Evolutionary conservation across 805 yeast species (phyloP).

Genomic region (Suhomyces faveliae): DNA sequence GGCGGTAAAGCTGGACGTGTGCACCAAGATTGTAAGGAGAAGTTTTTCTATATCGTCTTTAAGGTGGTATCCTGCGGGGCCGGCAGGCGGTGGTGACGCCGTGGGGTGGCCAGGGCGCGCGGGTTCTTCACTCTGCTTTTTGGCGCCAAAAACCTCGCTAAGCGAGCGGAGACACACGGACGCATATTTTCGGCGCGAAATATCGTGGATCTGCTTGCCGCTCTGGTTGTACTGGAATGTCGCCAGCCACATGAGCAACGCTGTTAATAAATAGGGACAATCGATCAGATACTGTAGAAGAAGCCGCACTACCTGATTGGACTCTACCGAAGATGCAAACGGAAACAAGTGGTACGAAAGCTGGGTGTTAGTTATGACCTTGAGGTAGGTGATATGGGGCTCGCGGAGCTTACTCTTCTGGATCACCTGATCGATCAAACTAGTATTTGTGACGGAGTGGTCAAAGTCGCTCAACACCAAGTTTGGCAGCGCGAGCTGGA

Average conservation of each 20-base stretch:
- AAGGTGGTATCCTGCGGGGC: not conserved
- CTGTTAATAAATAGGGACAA: conserved; percentile 22
- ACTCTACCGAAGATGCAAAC: conserved; percentile 34
- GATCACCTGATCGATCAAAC: conserved; percentile 26
- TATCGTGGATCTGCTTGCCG: conserved; percentile 20
- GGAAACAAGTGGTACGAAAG: conserved; percentile 36
- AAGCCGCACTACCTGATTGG: conserved; percentile 32
- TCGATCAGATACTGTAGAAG: conserved; percentile 20
- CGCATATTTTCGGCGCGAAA: conserved; percentile 18
- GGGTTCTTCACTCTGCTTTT: too few relatives aligned
- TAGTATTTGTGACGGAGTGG: conserved; percentile 17
- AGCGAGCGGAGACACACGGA: conserved; percentile 20
- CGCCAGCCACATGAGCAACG: conserved; percentile 25
- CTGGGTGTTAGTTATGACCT: conserved; percentile 27
- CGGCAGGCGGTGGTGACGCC: too few relatives aligned
- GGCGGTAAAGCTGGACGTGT: conserved; percentile 25
- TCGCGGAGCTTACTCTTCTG: conserved; percentile 23
- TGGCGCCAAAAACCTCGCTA: conserved; percentile 19
- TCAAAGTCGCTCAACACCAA: conserved; percentile 1
- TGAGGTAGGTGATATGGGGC: conserved; percentile 33
- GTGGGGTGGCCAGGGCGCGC: too few relatives aligned
- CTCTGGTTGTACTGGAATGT: conserved; percentile 26
- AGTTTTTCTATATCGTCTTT: conserved; percentile 21
- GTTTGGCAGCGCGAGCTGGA: conserved; percentile 1
- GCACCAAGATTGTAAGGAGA: conserved; percentile 24